Evolutionary conservation across 2,329 filamentous ascomycete genomes (phyloP).

Genomic region (Cadophora malorum): DNA sequence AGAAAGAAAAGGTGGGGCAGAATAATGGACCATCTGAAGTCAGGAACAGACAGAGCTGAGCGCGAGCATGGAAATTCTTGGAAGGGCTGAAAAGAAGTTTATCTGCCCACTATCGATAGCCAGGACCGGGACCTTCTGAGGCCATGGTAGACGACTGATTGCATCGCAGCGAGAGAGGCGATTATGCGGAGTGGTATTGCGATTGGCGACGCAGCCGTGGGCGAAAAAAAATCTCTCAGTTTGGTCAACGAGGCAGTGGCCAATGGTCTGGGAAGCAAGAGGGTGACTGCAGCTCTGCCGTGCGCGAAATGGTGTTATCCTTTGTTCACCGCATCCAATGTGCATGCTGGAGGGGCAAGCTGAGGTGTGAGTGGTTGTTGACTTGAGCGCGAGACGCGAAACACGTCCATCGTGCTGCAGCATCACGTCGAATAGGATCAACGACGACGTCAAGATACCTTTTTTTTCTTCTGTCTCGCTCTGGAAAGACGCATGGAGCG

Average conservation of each 20-base stretch:
- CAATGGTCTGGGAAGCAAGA: constrained; percentile 26
- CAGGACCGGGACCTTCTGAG: constrained; percentile 20
- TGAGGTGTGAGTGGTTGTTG: constrained; percentile 37
- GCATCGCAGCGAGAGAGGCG: constrained; percentile 18
- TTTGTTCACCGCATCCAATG: constrained; percentile 31
- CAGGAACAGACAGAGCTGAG: constrained; percentile 1
- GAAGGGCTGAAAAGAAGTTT: constrained; percentile 25
- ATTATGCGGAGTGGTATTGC: constrained; percentile 21
- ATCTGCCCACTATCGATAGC: constrained; percentile 28
- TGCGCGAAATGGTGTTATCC: constrained; percentile 29
- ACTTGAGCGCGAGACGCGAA: constrained; percentile 26
- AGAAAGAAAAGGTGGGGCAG: not conserved
- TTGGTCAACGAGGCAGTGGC: constrained; percentile 22
- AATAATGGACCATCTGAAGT: constrained; percentile 8
- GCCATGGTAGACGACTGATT: constrained; percentile 18
- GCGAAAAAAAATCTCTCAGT: constrained; percentile 16
- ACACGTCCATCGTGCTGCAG: constrained; percentile 7
- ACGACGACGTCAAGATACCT: constrained; percentile 10
- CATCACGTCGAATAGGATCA: constrained; percentile 31
- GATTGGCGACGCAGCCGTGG: constrained; percentile 17
- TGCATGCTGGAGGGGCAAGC: constrained; percentile 35
- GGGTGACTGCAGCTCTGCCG: constrained; percentile 19
- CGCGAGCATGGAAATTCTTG: not conserved
- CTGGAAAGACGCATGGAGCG: constrained; percentile 22
- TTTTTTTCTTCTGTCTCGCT: constrained; percentile 19